Base-by-base conservation (phyloP, 1,284 basidiomycete species). In the Dichomitus squalens region DNA sequence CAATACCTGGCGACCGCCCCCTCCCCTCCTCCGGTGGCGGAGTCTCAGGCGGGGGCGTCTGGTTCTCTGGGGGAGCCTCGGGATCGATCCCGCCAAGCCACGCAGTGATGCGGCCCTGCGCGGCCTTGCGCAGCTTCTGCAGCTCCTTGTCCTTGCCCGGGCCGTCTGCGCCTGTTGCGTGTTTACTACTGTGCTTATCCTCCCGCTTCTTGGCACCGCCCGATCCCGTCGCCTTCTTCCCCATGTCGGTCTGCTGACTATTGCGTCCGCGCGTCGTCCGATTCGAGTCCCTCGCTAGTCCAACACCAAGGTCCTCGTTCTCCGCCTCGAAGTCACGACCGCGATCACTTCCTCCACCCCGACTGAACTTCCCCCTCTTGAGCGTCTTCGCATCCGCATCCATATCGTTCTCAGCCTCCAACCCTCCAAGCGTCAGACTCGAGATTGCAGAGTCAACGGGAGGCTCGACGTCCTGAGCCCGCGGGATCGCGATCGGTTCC, bases 361-460 rank as follows among this genome's bases (percentile, higher is more conserved):
- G 64, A 39, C 65, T 71, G 36, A 38, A 63, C 54, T 60, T 66
- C 59, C 59, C 65, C 55, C 54, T 35, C 50, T 52, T 58, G 1
- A 66, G 59, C 43, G 67, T 65, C 53, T 57, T 64, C 55, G 63
- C 68, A 21, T 73, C 69, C 34, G 55, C 63, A 9, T 58, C 53
- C 21, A 56, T 23, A 31, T 31, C 29, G 11, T 31, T 31, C 29
- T 31, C 29, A 11, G 6, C 29, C 44, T 58, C 61, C 2, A 63
- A 25, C 52, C 83, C 83, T 2, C 84, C 85, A n/a, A 90, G 76
- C 12, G 86, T 86, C 61, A 90, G 70, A 66, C 88, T 90, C 39
- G 88, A 90, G 49, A 90, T 90, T 25, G 86, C 88, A 46, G 85
- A 87, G 64, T 90, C 88, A 56, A 86, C 82, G 57, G 81, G 71